A percentile compares a stretch with the other conserved stretches of the same genome.
Evolutionary conservation across 192 early-diverging fungal genomes (phyloP).

Genomic region (Coemansia brasiliensis): DNA sequence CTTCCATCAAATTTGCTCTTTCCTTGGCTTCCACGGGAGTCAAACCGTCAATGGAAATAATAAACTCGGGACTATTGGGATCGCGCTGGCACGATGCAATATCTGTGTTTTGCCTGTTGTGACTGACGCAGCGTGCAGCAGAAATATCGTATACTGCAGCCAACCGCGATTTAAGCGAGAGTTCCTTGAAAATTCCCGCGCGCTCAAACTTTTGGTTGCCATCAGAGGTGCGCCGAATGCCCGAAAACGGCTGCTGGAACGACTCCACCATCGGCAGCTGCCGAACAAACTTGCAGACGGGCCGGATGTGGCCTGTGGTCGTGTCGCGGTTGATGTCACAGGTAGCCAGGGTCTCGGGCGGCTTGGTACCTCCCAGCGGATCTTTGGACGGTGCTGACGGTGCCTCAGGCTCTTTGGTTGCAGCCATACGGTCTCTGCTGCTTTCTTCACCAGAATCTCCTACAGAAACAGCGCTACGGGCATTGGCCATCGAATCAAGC

Average conservation of each 20-base stretch:
- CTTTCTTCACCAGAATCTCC: background rate
- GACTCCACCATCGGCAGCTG: conserved; percentile 49
- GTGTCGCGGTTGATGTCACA: conserved; percentile 46
- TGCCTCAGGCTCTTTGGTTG: background rate
- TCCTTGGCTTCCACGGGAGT: background rate
- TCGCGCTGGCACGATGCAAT: conserved; percentile 46
- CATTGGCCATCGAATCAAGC: background rate
- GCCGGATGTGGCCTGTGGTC: conserved; percentile 24
- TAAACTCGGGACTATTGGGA: conserved; percentile 48
- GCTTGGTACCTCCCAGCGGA: conserved; percentile 24
- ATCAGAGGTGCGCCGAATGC: conserved; percentile 29
- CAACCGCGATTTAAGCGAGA: conserved; percentile 29
- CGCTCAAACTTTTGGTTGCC: conserved; percentile 39
- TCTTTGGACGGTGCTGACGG: conserved; percentile 15
- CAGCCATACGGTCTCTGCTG: background rate
- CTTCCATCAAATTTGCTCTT: background rate
- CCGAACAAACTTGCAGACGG: conserved; percentile 44
- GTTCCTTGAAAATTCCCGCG: conserved; percentile 39
- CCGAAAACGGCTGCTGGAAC: conserved; percentile 36
- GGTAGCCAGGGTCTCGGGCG: conserved; percentile 46
- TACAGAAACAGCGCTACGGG: background rate
- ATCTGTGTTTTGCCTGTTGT: conserved; percentile 23
- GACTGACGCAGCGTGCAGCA: conserved; percentile 37
- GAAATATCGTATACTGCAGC: conserved; percentile 34
- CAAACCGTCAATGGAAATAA: conserved; percentile 35